Base-by-base conservation (phyloP, 164 flowering plant genomes). In the Brasenia schreberi region DNA sequence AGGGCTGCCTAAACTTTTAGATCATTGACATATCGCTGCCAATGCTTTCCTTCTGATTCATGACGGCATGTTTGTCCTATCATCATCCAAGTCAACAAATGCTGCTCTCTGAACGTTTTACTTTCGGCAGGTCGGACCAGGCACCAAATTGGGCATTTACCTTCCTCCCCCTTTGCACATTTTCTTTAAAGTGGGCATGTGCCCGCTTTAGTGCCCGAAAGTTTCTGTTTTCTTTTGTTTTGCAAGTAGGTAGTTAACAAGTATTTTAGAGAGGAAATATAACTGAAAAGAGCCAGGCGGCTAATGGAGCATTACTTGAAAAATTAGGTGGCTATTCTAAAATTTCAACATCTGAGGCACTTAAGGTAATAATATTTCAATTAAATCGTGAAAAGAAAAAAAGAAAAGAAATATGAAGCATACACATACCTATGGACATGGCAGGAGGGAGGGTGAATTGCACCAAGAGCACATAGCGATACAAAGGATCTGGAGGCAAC, bases 391-490 rank as follows among this genome's bases (percentile, higher is more conserved):
- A n/a, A 60, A n/a, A 60, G 5, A 49, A 49, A 49, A 49, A 7
- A 49, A 49, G 39, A 3, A 42, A 60, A 18, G 1, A 19, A 10
- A n/a, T 56, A 18, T 12, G n/a, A 42, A 68, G 14, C 16, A 59
- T 18, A 43, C 6, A 65, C 82, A 61, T 71, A 92, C 98, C 84
- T 16, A 92, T 79, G 75, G 77, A 83, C 96, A 87, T 92, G 72
- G 96, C 98, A 0, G 98, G 96, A 62, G 96, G 98, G n/a, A 87
- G 66, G 3, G 87, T 72, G 63, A 74, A 92, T 74, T 92, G 96
- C 66, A 92, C 27, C 93, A 92, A 78, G 7, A 92, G 78, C 56
- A 87, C 91, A 59, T 63, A 92, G 39, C 71, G 90, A 75, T 70
- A 92, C 70, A 92, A 67, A 7, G 90, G 95, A 66, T 90, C 92